Base-by-base conservation (phyloP, 2,329 filamentous ascomycete genomes). In the Alternaria arbusti region DNA sequence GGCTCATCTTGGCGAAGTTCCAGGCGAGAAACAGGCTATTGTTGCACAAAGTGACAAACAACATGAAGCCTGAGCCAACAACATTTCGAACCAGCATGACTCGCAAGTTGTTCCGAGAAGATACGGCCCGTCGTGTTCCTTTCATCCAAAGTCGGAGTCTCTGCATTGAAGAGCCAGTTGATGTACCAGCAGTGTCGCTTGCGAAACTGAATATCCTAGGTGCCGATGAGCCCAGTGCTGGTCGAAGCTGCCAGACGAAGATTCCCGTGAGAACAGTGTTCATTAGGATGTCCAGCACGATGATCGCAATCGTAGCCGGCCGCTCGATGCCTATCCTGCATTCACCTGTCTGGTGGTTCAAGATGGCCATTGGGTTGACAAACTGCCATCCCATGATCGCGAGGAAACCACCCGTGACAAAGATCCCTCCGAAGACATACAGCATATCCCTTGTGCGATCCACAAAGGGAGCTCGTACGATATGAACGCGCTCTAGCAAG, bases 401-500 rank as follows among this genome's bases (percentile, higher is more conserved):
- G 4, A 66, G 54, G 47, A 77, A 74, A 3, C 74, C 73, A 9
- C 67, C 40, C 20, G 69, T 45, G 5, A 66, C 65, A 30, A 73
- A 8, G 50, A 68, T 45, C 15, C 75, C 70, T 20, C 74, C 72
- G 17, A 66, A 8, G 2, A 78, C 45, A 72, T 78, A 82, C 8
- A 80, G 50, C 12, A 63, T 70, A 56, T 81, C 78, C 12, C 74
- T 65, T 9, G 61, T 46, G 4, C 79, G 75, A 7, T 70, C 61
- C 22, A 72, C 56, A 50, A 75, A 73, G 4, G 76, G 70, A 10
- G 72, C 64, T 23, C 79, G 70, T 13, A 81, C 70, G 17, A 77
- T 70, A 52, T 81, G 78, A 15, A 76, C 71, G 11, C 80, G 74
- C 64, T 82, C 80, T 17, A 81, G 71, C 4, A 82, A 66, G 61